These are phyloP conservation scores for Neotropicomus parvogracilis DNA, from an alignment of 1,284 basidiomycete genomes.

Conservation along the genomic window DNA sequence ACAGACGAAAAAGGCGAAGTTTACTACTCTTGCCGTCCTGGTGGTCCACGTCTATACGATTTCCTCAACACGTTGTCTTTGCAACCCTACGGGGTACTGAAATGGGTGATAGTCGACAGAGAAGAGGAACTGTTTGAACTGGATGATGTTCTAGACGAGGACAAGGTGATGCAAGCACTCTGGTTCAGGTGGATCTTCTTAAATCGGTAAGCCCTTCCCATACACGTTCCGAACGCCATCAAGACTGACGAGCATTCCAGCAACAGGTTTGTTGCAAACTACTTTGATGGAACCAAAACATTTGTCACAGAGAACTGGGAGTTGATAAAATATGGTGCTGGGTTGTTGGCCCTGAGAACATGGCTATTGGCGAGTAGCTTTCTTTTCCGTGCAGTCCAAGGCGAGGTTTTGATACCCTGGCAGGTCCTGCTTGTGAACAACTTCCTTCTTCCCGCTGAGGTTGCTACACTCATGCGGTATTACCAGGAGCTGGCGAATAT, in stretches of 20 bases:
- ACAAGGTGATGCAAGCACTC: constrained; percentile 71
- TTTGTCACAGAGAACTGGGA: constrained; percentile 61
- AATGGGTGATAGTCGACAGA: constrained; percentile 62
- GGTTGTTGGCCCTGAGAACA: constrained; percentile 58
- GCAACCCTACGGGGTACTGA: constrained; percentile 57
- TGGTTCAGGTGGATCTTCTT: constrained; percentile 72
- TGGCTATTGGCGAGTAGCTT: constrained; percentile 52
- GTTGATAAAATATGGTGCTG: constrained; percentile 64
- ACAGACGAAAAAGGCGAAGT: constrained; percentile 43
- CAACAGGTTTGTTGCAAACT: constrained; percentile 52
- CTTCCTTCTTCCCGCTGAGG: constrained; percentile 43
- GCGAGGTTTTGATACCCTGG: not conserved
- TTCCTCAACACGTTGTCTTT: constrained; percentile 55
- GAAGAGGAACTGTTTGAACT: constrained; percentile 71
- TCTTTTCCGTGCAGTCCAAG: not conserved
- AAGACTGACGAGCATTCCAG: constrained; percentile 29
- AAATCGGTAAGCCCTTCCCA: constrained; percentile 44
- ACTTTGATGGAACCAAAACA: constrained; percentile 44
- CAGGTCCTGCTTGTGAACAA: constrained; percentile 47
- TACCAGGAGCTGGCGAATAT: constrained; percentile 46
- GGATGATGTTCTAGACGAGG: constrained; percentile 64
- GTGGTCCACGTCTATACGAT: constrained; percentile 62
- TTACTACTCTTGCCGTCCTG: constrained; percentile 59
- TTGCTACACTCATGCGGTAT: constrained; percentile 42
- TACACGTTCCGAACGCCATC: not conserved